Evolutionary conservation across 345 rosid genomes (phyloP).

Genomic region (Carallia pectinifolia): DNA sequence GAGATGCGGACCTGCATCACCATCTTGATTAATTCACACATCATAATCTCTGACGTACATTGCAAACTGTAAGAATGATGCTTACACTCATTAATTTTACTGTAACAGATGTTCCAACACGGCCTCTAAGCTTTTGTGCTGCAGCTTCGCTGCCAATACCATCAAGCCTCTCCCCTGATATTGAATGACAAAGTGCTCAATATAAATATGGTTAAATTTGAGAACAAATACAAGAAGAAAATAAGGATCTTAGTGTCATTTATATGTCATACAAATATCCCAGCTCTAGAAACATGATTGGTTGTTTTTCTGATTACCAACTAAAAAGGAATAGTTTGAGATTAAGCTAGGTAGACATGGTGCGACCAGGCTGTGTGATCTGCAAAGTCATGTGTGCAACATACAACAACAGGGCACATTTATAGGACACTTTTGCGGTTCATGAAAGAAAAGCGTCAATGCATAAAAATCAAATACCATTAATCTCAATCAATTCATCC

Average conservation of each 20-base stretch:
- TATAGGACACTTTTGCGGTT: not conserved
- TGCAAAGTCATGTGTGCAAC: not conserved
- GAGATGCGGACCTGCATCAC: too few species aligned
- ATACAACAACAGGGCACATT: not conserved
- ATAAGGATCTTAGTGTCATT: too few species aligned
- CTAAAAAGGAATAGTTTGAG: too few species aligned
- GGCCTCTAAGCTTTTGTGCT: conserved; percentile 84
- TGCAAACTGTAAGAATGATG: conserved; percentile 4
- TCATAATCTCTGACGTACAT: not conserved
- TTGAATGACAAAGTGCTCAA: conserved; percentile 10
- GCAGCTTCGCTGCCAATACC: conserved; percentile 76
- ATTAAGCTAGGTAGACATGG: too few species aligned
- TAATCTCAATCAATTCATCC: conserved; percentile 80
- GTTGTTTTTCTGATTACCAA: not conserved
- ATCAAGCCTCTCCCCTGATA: conserved; percentile 66
- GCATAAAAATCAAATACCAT: conserved; percentile 47
- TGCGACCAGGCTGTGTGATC: not conserved
- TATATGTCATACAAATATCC: not conserved
- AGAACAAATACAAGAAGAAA: not conserved
- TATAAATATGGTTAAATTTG: not conserved
- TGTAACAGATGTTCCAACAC: conserved; percentile 71
- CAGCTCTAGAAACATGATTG: not conserved
- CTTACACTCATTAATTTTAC: conserved; percentile 68
- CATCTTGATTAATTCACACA: not conserved
- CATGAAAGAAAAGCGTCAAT: not conserved